phyloP scores from a whole-genome alignment of 352 stramenopile species.

The Blastocystis sp. region DNA sequence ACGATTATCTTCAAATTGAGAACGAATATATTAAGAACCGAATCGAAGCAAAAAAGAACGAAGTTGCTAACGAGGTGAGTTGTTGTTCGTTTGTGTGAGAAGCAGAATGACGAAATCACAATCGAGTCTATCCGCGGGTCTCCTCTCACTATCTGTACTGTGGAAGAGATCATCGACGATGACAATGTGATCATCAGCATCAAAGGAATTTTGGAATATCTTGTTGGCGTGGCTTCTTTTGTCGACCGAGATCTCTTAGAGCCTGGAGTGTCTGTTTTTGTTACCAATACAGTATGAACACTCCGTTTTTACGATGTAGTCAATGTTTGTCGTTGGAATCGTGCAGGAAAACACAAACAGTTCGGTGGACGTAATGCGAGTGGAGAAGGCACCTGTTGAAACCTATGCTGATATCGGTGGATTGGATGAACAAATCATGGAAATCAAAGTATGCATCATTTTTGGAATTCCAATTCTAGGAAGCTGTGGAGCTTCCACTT shows the following conservation, averaged over 20 bases:
- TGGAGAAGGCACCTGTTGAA: constrained; percentile 96
- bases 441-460: constrained; percentile 71
- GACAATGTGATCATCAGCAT: constrained; percentile 99
- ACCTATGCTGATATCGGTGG: constrained; percentile 99
- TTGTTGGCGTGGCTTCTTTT: constrained; percentile 97
- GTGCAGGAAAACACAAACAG: constrained; percentile 95
- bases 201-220: constrained; percentile 95
- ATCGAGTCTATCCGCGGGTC: constrained; percentile 95
- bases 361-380: constrained; percentile 99
- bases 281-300: constrained; percentile 87
- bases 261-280: constrained; percentile 89
- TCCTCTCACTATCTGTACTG: constrained; percentile 91
- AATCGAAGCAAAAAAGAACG: constrained; percentile 97
- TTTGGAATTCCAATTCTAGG: constrained; percentile 60
- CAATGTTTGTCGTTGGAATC: constrained; percentile 94
- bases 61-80: constrained; percentile 71
- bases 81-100: not conserved
- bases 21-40: constrained; percentile 99
- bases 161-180: constrained; percentile 99
- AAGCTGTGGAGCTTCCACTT: constrained; percentile 89
- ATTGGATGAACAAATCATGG: constrained; percentile 91
- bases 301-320: not conserved
- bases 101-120: constrained; percentile 94
- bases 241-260: constrained; percentile 99
- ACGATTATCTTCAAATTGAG: constrained; percentile 99